Evolutionary conservation across 1,284 basidiomycete genomes (phyloP).

Genomic region (Leccinum subspadiceum): DNA sequence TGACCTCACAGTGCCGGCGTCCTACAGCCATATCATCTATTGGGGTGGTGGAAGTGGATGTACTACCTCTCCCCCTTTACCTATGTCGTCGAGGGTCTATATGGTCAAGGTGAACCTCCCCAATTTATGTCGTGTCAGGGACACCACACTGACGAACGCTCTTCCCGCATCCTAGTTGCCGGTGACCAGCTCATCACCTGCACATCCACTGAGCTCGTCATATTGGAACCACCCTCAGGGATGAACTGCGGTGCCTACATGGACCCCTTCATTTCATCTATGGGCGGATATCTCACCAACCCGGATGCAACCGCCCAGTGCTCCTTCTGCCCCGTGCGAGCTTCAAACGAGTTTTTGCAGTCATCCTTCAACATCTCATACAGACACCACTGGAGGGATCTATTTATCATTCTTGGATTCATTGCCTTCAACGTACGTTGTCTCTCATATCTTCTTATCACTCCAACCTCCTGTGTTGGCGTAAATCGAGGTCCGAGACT

Average conservation of each 20-base stretch:
- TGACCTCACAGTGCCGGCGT: constrained; percentile 58
- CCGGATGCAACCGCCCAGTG: too few relatives aligned
- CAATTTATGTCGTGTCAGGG: neutral
- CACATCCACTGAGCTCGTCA: constrained; percentile 49
- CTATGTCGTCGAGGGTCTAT: constrained; percentile 10
- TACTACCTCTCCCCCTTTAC: constrained; percentile 38
- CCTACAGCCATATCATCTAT: constrained; percentile 54
- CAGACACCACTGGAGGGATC: too few relatives aligned
- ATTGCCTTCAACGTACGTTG: too few relatives aligned
- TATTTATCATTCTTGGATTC: constrained; percentile 31
- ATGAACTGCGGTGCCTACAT: constrained; percentile 62
- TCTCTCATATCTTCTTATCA: too few relatives aligned
- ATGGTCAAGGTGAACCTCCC: constrained; percentile 3
- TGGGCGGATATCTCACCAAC: too few relatives aligned
- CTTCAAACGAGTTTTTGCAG: too few relatives aligned
- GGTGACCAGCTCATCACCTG: constrained; percentile 57
- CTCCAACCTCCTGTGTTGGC: neutral
- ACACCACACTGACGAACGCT: neutral
- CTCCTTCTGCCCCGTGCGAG: too few relatives aligned
- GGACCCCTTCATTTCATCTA: constrained; percentile 34
- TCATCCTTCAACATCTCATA: too few relatives aligned
- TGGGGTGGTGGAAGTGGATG: constrained; percentile 85
- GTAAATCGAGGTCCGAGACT: neutral
- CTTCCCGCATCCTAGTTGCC: constrained; percentile 30
- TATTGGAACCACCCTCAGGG: constrained; percentile 55